Base-by-base conservation (phyloP, 192 early-diverging fungal species). In the Coemansia biformis region DNA sequence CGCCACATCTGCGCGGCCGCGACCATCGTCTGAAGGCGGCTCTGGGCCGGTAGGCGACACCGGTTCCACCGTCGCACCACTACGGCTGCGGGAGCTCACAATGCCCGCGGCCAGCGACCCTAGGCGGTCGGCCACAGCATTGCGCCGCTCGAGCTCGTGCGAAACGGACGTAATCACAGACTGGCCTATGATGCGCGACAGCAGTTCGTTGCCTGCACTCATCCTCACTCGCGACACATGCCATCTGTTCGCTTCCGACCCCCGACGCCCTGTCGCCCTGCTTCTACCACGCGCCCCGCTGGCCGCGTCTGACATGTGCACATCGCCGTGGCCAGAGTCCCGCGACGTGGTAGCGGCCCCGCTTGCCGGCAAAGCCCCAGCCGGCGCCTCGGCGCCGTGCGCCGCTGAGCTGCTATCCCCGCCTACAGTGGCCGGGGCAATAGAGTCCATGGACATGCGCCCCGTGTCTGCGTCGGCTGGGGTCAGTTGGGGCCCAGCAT, bases 151-250 rank as follows among this genome's bases (percentile, higher is more conserved):
- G 0, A 65, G 40, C 41, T 73, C 67, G 28, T 52, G 67, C 22
- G 56, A 36, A 51, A 65, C 59, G 0, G 69, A 43, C 14, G 35
- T 43, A 24, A 65, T 51, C 15, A 61, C 54, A 14, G 69, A 65
- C 7, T 62, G 48, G 18, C 69, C 38, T 14, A 73, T 54, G 21
- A 73, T 61, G 3, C 62, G 48, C 31, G 69, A 54, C 43, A 73
- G 16, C 11, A 73, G 28, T 40, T 53, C 41, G 42, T 72, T 63
- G 0, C 68, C 67, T 3, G 55, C 57, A 10, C 41, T 40, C 33
- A 53, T 38, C 1, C 56, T 43, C 6, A 32, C 26, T 2, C 28
- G 43, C 29, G n/a, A n/a, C n/a, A n/a, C n/a, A n/a, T n/a, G n/a
- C n/a, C n/a, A n/a, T n/a, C n/a, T n/a, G n/a, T n/a, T n/a, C n/a